Conservation (phyloP, 2,329 filamentous ascomycete genomes). For the Colletotrichum cuscutae region DNA sequence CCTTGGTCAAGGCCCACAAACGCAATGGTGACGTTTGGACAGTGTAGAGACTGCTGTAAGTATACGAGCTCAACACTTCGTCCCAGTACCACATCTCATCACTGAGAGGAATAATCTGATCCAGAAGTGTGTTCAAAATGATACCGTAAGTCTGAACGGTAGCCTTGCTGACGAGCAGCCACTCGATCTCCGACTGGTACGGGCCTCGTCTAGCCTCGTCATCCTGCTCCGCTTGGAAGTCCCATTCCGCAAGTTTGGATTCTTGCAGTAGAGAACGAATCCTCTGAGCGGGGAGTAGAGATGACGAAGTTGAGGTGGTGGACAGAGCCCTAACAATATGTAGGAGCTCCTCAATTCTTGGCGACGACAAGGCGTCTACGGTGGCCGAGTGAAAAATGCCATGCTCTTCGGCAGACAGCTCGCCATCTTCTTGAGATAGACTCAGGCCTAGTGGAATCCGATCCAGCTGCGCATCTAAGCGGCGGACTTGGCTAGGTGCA, state of each 20-base stretch:
- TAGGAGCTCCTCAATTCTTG: conserved; percentile 71
- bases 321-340: conserved; percentile 77
- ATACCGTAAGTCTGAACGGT: conserved; percentile 90
- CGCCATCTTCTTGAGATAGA: conserved; percentile 36
- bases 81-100: conserved; percentile 98
- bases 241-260: conserved; percentile 60
- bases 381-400: conserved; percentile 42
- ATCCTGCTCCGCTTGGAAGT: conserved; percentile 39
- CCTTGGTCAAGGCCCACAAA: conserved; percentile 76
- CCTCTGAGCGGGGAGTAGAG: conserved; percentile 68
- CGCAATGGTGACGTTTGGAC: conserved; percentile 85
- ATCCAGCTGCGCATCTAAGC: conserved; percentile 73
- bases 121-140: conserved; percentile 79
- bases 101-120: conserved; percentile 84
- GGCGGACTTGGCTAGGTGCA: conserved; percentile 65
- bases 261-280: conserved; percentile 72
- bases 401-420: conserved; percentile 46
- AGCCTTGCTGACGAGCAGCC: conserved; percentile 91
- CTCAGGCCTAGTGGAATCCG: conserved; percentile 60
- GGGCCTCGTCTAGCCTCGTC: conserved; percentile 38
- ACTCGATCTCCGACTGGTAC: conserved; percentile 80
- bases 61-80: conserved; percentile 81
- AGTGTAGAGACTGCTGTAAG: conserved; percentile 83
- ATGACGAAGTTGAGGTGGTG: conserved; percentile 71
- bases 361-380: conserved; percentile 58